Evolutionary conservation across 306 rosid species (phyloP).

Genomic region (Glycine tomentella): DNA sequence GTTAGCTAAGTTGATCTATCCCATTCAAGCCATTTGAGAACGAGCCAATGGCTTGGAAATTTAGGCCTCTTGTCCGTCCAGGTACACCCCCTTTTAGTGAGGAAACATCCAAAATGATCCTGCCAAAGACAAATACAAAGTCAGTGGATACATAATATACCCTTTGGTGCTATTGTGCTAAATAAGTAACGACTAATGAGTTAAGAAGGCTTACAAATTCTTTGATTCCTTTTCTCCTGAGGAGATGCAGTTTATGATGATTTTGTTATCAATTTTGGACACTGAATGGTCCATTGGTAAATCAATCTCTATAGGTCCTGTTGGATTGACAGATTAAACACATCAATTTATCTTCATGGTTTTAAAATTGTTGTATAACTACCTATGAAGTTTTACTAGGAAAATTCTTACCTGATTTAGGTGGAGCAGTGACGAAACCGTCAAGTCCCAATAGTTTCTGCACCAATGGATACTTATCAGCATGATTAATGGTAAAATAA

Average conservation of each 20-base stretch:
- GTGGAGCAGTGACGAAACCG: conserved; percentile 46
- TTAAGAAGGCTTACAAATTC: conserved; percentile 66
- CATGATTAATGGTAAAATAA: background rate
- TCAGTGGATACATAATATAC: background rate
- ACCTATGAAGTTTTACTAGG: background rate
- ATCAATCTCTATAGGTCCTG: conserved; percentile 62
- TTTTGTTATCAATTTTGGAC: conserved; percentile 65
- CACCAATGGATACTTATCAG: conserved; percentile 48
- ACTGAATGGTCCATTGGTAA: conserved; percentile 62
- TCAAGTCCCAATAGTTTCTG: conserved; percentile 83
- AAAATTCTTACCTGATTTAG: conserved; percentile 63
- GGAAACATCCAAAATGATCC: conserved; percentile 82
- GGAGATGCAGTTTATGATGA: conserved; percentile 62
- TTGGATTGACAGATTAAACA: conserved; percentile 46
- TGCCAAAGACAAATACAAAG: conserved; percentile 44
- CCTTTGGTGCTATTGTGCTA: background rate
- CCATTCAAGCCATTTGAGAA: conserved; percentile 54
- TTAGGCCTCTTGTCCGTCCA: conserved; percentile 91
- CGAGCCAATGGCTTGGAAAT: conserved; percentile 55
- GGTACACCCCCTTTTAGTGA: conserved; percentile 86
- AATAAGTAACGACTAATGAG: background rate
- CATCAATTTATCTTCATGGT: conserved; percentile 25
- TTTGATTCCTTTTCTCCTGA: conserved; percentile 63
- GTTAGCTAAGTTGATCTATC: conserved; percentile 62
- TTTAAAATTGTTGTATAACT: background rate